Evolutionary conservation across 768 basidiomycete species (phyloP), one percentile per base, ranked within the genome.

Genomic region (Suillus occidentalis): DNA sequence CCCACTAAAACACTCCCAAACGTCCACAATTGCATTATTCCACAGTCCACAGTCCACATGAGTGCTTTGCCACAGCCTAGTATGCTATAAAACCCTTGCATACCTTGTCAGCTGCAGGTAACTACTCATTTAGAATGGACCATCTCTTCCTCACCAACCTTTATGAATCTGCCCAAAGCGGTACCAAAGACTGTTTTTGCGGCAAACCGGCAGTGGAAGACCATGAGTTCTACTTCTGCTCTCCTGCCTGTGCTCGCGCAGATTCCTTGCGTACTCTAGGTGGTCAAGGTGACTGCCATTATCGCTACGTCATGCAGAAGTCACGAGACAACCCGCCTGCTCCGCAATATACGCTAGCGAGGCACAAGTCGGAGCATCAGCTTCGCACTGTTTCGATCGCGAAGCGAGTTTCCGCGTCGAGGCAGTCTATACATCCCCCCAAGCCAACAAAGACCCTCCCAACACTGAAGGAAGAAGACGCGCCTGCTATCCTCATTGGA

Each of bases 151-250:
- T 50, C 22, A 6, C 50, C 50, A 18, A 73, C 22, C 47, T 63
- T 28, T 70, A 60, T 12, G 59, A 66, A 28, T 66, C 68, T 0
- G 60, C 72, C 31, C 37, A 62, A 20, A 52, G 60, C 20, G 61
- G 61, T 25, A 58, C 61, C 10, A 60, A 53, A 16, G 40, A 65
- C 14, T 76, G 75, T 57, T 70, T 70, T 49, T 76, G 75, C 20
- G 76, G 76, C 18, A 65, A 42, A 20, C 55, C 52, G 45, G 73
- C 75, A 1, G 57, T 67, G 0, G 61, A 69, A 59, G 67, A 60
- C 10, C 75, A 76, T 43, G 74, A 77, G 0, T 73, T 70, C 57
- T 75, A 67, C 68, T 77, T 67, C 53, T 76, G 75, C 52, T 76
- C 75, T 20, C 63, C 63, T 2, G 2, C 61, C 0, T 76, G 76